A percentile compares a stretch with the other conserved stretches of the same genome.
phyloP scores from a whole-genome alignment of 2,329 filamentous ascomycete genomes.

The Ophiostoma sp. region DNA sequence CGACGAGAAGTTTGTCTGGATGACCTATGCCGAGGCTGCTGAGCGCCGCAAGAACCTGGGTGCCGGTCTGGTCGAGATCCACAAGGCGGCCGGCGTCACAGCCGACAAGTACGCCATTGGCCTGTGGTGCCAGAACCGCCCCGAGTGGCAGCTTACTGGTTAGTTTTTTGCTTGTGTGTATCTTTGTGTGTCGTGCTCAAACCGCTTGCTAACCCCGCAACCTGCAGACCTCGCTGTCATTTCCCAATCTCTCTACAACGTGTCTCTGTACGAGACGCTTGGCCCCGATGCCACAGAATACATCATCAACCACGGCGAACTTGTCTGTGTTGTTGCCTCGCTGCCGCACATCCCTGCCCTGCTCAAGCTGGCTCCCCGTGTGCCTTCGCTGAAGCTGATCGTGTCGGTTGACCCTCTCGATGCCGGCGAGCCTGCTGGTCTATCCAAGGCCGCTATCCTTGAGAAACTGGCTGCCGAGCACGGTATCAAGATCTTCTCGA shows the following conservation, averaged over 20 bases:
- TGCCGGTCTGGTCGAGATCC: conserved; percentile 76
- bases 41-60: conserved; percentile 78
- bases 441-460: conserved; percentile 74
- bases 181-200: background rate
- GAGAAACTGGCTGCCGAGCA: conserved; percentile 66
- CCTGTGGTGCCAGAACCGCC: conserved; percentile 80
- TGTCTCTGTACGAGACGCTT: conserved; percentile 94
- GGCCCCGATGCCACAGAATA: conserved; percentile 88
- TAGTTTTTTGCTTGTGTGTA: conserved; percentile 17
- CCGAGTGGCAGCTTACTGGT: conserved; percentile 84
- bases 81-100: conserved; percentile 64
- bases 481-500: conserved; percentile 73
- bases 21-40: conserved; percentile 75
- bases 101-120: conserved; percentile 68
- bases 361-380: conserved; percentile 68
- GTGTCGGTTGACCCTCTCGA: conserved; percentile 80
- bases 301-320: conserved; percentile 84
- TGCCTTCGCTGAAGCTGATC: conserved; percentile 80
- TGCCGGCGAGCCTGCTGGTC: conserved; percentile 66
- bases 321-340: conserved; percentile 71
- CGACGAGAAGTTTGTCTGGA: conserved; percentile 71
- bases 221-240: conserved; percentile 71
- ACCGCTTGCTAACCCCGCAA: background rate
- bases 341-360: conserved; percentile 76
- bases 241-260: conserved; percentile 81